Conservation (phyloP, 2,329 filamentous ascomycete genomes). For the Botrytis elliptica region DNA sequence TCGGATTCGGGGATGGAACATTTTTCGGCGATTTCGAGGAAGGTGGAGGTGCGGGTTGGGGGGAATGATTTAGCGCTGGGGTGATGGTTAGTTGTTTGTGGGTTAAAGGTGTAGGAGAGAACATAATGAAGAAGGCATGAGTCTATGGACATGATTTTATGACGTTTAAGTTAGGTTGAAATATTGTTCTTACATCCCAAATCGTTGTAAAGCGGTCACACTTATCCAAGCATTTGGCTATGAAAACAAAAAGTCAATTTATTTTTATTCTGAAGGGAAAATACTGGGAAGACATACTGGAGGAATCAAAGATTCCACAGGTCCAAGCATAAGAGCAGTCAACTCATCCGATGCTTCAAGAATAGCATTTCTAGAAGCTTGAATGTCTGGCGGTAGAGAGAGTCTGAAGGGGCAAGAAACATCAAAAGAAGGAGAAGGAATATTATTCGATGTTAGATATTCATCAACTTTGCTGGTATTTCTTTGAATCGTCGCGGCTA, state of each 20-base stretch:
- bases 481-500: neutral
- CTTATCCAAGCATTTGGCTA: slow-evolving; percentile 10
- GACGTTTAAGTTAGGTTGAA: neutral
- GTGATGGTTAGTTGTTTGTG: neutral
- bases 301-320: neutral
- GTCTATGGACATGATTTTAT: neutral
- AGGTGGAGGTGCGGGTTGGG: neutral
- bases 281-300: neutral
- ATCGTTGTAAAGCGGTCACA: neutral
- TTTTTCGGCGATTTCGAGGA: neutral
- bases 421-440: slow-evolving; percentile 11
- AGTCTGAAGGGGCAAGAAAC: slow-evolving; percentile 1
- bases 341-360: slow-evolving; percentile 13
- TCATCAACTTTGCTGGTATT: slow-evolving; percentile 4
- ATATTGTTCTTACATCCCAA: neutral
- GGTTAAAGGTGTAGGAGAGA: neutral
- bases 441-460: neutral
- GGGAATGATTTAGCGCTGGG: no score
- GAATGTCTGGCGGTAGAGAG: neutral
- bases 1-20: neutral
- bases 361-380: neutral
- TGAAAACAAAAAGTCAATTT: neutral
- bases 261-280: neutral
- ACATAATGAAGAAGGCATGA: neutral
- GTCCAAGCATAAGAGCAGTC: slow-evolving; percentile 2